phyloP scores from a whole-genome alignment of 2,329 filamentous ascomycete genomes.

The Fusarium nygamai region DNA sequence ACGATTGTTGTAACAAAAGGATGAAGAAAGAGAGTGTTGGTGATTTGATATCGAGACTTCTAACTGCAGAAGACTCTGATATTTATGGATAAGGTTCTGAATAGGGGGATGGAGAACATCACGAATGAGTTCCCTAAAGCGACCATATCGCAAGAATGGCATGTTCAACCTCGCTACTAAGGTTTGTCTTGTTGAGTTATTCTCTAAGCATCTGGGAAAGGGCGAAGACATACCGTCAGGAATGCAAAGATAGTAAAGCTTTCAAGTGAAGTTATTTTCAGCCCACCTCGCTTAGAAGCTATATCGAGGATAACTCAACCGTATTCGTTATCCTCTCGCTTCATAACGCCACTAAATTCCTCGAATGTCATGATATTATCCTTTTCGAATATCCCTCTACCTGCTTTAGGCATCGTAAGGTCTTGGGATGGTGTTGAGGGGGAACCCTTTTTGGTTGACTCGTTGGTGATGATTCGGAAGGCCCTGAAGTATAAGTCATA shows the following conservation, averaged over 20 bases:
- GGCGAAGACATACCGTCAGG: neutral
- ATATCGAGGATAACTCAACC: neutral
- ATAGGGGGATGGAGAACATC: neutral
- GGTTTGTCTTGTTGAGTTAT: neutral
- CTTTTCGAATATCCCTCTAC: neutral
- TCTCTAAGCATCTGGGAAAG: neutral
- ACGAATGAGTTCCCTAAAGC: neutral
- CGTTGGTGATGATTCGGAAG: neutral
- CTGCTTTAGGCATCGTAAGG: neutral
- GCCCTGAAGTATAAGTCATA: neutral
- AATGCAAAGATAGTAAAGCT: neutral
- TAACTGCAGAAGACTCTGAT: neutral
- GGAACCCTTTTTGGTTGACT: neutral
- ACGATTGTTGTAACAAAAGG: neutral
- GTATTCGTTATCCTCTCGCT: neutral
- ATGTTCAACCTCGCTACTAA: neutral
- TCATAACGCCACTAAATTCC: neutral
- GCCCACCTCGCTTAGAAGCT: neutral
- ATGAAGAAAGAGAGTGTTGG: neutral
- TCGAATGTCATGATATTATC: neutral
- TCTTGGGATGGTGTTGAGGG: neutral
- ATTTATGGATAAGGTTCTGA: neutral
- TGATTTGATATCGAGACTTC: neutral
- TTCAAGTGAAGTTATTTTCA: neutral
- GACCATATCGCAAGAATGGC: neutral